Conservation (phyloP, 129 eudicot genomes). For the Glebionis coronaria region DNA sequence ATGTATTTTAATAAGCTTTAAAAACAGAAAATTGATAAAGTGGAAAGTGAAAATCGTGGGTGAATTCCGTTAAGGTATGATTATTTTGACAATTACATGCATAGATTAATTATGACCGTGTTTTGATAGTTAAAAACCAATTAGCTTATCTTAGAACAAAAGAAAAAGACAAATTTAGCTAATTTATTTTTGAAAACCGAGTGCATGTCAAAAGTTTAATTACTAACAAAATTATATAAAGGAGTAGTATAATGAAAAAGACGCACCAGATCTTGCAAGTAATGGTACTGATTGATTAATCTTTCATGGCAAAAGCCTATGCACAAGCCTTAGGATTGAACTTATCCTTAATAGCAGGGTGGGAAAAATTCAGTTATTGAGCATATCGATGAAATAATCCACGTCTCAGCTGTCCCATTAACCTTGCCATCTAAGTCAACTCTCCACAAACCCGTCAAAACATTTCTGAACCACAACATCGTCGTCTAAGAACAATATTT, state of each 20-base stretch:
- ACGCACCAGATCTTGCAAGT: constrained; percentile 52
- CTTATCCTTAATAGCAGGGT: constrained; percentile 56
- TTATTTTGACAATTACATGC: no score
- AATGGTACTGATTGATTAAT: constrained; percentile 66
- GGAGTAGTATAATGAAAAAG: neutral
- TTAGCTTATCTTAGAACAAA: neutral
- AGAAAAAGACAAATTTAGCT: neutral
- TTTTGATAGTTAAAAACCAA: no score
- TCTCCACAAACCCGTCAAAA: no score
- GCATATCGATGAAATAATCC: no score
- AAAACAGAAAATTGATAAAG: neutral
- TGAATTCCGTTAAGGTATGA: no score
- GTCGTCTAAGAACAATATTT: no score
- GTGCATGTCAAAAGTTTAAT: neutral
- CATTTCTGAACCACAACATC: no score
- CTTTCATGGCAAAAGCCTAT: constrained; percentile 74
- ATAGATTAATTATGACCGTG: no score
- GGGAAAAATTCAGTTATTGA: constrained; percentile 75
- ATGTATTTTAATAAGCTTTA: neutral
- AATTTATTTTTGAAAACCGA: neutral
- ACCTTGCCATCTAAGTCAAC: no score
- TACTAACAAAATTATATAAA: neutral
- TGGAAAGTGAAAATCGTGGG: no score
- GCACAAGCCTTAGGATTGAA: constrained; percentile 76
- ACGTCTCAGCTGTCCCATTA: no score